These are phyloP conservation scores for Globisporangium okanoganense DNA, from an alignment of 352 stramenopile genomes.

Conservation along the genomic window DNA sequence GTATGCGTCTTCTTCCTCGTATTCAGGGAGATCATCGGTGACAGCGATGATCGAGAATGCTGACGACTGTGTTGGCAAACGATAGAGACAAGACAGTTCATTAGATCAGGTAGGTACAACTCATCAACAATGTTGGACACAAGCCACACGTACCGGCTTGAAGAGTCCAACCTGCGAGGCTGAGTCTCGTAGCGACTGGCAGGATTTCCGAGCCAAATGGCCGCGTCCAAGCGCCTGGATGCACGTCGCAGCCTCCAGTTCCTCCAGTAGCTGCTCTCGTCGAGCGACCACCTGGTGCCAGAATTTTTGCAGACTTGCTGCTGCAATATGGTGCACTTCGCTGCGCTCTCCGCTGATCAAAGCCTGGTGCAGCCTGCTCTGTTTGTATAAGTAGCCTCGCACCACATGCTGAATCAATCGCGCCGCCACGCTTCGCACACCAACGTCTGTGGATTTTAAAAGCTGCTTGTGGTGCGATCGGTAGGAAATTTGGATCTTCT, in stretches of 20 bases:
- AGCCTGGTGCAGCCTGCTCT: conserved; percentile 20
- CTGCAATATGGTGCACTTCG: conserved; percentile 53
- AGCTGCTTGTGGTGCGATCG: conserved; percentile 20
- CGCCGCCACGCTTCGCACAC: conserved; percentile 45
- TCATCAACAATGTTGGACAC: neutral
- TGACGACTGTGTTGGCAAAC: conserved; percentile 20
- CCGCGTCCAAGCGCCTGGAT: conserved; percentile 66
- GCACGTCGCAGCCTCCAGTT: conserved; percentile 57
- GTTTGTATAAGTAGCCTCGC: conserved; percentile 23
- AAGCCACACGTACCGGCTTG: conserved; percentile 12
- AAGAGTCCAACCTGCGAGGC: conserved; percentile 15
- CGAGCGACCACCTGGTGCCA: conserved; percentile 26
- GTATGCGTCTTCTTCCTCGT: conserved; percentile 11
- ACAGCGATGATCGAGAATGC: conserved; percentile 30
- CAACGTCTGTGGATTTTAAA: conserved; percentile 14
- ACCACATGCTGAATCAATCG: conserved; percentile 47
- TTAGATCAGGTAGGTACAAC: neutral
- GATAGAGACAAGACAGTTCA: neutral
- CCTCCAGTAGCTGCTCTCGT: conserved; percentile 26
- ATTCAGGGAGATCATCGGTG: conserved; percentile 15
- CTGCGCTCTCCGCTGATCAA: conserved; percentile 29
- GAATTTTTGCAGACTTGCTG: conserved; percentile 41
- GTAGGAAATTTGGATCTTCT: conserved; percentile 45
- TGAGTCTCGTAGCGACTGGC: conserved; percentile 36
- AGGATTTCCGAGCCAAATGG: conserved; percentile 45